Evolutionary conservation across 176 grass and related monocot species (phyloP), one percentile per base, ranked within the genome.

Genomic region (Panicum miliaceum): DNA sequence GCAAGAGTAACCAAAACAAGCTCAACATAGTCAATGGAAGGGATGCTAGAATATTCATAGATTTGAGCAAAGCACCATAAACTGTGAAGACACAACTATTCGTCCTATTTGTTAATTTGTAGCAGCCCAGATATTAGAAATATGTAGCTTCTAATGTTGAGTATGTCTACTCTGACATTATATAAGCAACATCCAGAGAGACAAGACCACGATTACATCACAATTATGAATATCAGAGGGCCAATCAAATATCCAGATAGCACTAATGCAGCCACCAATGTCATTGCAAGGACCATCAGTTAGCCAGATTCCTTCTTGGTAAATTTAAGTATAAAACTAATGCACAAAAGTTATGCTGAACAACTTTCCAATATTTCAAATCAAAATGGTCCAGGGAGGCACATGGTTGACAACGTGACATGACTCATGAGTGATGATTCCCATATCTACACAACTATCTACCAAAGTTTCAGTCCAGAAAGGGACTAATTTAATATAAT

Each of bases 381-480:
- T 8, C 5, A 78, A 57, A 64, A 35, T 82, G 73, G n/a, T 73
- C 37, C 78, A 82, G 12, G 26, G 72, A 46, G 23, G 27, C 64
- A 50, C 51, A 76, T 40, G 36, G 37, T 65, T 90, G 16, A 27
- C 77, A 89, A 43, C 52, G 43, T 78, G 10, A 5, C 81, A 83
- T 34, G 29, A 32, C 29, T 32, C 29, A 32, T 32, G 29, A 32
- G 29, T 32, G 29, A 32, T 32, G 54, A 37, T 54, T 64, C 8
- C 42, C 6, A 51, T 67, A 52, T 69, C 63, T 64, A 64, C 38
- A 86, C 2, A 47, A 16, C 26, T 64, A 12, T 19, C 18, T 43
- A 61, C 57, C 50, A 58, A 41, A 71, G 74, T 51, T 60, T 48
- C 38, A 74, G 20, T 43, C 51, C 4, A 57, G 14, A 58, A 46